A percentile compares a stretch with the other conserved stretches of the same genome.
phyloP scores from a whole-genome alignment of 768 basidiomycete genomes.

The Mrakia blollopis region DNA sequence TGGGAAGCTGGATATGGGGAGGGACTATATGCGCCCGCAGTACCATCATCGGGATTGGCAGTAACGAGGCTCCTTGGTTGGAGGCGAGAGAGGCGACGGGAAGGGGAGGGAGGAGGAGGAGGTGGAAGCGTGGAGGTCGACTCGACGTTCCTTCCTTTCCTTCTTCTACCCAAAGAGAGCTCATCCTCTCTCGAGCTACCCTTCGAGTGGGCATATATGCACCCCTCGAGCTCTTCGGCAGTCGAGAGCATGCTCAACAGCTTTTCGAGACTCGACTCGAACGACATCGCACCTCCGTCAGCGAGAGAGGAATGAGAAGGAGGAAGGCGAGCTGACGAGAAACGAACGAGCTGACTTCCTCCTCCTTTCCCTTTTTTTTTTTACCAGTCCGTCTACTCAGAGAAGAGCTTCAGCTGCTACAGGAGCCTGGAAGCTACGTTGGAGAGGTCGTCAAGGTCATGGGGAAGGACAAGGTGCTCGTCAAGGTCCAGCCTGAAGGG shows the following conservation, averaged over 20 bases:
- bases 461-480: conserved; percentile 98
- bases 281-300: too few relatives aligned
- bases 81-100: background rate
- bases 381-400: conserved; percentile 71
- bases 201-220: too few relatives aligned
- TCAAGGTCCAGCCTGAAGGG: conserved; percentile 97
- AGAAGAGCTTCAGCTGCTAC: conserved; percentile 86
- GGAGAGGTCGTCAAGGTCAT: conserved; percentile 97
- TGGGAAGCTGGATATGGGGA: too few relatives aligned
- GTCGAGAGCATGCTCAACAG: too few relatives aligned
- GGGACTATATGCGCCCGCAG: too few relatives aligned
- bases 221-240: too few relatives aligned
- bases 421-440: conserved; percentile 95
- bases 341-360: background rate
- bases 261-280: too few relatives aligned
- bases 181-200: too few relatives aligned
- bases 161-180: too few relatives aligned
- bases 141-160: background rate
- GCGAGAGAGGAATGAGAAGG: background rate
- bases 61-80: too few relatives aligned
- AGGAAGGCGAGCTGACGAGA: background rate
- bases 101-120: background rate
- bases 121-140: conserved; percentile 8
- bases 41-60: too few relatives aligned
- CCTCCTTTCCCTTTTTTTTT: too few relatives aligned